These are phyloP conservation scores for Boletus semigastroideus DNA, from an alignment of 1,284 basidiomycete genomes.

Conservation along the genomic window DNA sequence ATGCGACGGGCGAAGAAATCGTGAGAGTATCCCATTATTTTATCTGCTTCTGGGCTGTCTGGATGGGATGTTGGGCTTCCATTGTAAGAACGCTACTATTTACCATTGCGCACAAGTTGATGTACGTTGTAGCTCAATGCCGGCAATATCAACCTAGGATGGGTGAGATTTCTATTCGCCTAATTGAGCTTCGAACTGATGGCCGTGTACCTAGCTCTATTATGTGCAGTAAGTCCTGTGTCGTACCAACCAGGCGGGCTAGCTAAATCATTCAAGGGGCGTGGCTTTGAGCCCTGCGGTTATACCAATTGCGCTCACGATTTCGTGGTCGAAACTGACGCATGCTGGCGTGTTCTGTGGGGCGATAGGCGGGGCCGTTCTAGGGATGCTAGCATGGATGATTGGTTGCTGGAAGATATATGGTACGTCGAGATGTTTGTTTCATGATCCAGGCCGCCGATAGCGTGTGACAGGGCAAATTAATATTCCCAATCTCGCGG, in stretches of 20 bases:
- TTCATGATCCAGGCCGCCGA: background rate
- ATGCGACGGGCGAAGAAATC: slow-evolving; percentile 49
- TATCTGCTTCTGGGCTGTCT: slow-evolving; percentile 58
- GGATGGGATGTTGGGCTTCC: slow-evolving; percentile 57
- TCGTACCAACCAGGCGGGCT: background rate
- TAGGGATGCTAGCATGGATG: slow-evolving; percentile 53
- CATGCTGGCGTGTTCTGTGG: slow-evolving; percentile 42
- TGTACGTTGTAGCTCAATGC: slow-evolving; percentile 39
- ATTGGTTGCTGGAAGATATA: slow-evolving; percentile 51
- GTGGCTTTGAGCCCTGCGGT: slow-evolving; percentile 49
- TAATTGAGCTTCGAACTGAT: slow-evolving; percentile 5
- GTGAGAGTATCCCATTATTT: slow-evolving; percentile 54
- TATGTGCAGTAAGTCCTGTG: slow-evolving; percentile 43
- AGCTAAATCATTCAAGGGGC: slow-evolving; percentile 34
- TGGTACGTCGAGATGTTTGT: slow-evolving; percentile 27
- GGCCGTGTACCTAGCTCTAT: slow-evolving; percentile 33
- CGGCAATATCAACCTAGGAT: slow-evolving; percentile 46
- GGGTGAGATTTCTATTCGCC: slow-evolving; percentile 28
- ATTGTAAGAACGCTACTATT: slow-evolving; percentile 34
- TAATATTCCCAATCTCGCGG: slow-evolving; percentile 43
- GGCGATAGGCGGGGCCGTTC: slow-evolving; percentile 41
- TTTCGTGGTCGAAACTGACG: slow-evolving; percentile 49
- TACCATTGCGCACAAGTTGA: slow-evolving; percentile 1
- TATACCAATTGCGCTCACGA: slow-evolving; percentile 47
- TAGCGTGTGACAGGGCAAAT: slow-evolving; percentile 36